phyloP scores from a whole-genome alignment of 1,284 basidiomycete species.

The Lentinula novae-zelandiae region DNA sequence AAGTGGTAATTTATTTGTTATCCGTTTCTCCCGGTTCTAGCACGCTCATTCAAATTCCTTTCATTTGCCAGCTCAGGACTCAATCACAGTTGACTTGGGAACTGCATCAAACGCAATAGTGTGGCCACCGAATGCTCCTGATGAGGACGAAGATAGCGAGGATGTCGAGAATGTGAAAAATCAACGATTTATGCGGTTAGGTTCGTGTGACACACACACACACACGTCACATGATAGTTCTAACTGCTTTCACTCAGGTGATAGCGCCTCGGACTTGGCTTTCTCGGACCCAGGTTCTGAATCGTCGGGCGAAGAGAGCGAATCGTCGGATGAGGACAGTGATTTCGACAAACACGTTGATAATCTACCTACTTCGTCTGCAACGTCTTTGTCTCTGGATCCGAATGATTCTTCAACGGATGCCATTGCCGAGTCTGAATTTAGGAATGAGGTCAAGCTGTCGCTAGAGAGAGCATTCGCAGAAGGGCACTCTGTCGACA shows the following conservation, averaged over 20 bases:
- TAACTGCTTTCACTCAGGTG: conserved; percentile 37
- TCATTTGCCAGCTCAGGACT: conserved; percentile 36
- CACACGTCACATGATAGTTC: not conserved
- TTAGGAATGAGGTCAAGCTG: conserved; percentile 71
- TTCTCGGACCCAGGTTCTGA: conserved; percentile 55
- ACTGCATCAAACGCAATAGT: conserved; percentile 63
- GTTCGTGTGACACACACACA: conserved; percentile 29
- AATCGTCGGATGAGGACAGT: conserved; percentile 31
- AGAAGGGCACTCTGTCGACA: conserved; percentile 89
- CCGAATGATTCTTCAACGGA: conserved; percentile 30
- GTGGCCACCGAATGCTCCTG: conserved; percentile 55
- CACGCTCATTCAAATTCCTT: conserved; percentile 2
- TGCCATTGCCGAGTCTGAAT: conserved; percentile 68
- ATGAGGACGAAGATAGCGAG: conserved; percentile 56
- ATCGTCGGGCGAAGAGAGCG: conserved; percentile 32
- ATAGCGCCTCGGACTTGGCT: conserved; percentile 55
- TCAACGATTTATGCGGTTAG: conserved; percentile 67
- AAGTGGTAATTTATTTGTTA: conserved; percentile 41
- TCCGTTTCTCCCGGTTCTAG: not conserved
- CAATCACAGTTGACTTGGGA: conserved; percentile 46
- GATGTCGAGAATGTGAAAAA: conserved; percentile 60
- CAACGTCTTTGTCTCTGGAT: conserved; percentile 27
- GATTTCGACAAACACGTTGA: conserved; percentile 30
- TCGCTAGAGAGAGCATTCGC: conserved; percentile 87
- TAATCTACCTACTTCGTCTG: conserved; percentile 35